Evolutionary conservation across 2,329 filamentous ascomycete genomes (phyloP).

Genomic region (Aspergillus sp.): DNA sequence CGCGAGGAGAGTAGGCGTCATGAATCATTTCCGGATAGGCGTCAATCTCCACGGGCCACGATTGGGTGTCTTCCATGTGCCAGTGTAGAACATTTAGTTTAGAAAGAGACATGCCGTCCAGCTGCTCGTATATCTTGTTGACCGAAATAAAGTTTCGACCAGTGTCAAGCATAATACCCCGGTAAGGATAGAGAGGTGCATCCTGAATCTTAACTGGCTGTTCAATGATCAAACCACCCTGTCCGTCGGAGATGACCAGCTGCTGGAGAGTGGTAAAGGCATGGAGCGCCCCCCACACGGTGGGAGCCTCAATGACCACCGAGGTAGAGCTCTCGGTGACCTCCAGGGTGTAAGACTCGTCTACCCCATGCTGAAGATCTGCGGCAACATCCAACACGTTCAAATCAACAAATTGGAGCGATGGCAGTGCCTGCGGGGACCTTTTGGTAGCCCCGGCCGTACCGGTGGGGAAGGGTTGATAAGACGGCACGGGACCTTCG

Average conservation of each 20-base stretch:
- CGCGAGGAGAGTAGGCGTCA: constrained; percentile 56
- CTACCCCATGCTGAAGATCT: constrained; percentile 57
- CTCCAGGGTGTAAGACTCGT: constrained; percentile 58
- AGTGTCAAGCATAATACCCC: constrained; percentile 58
- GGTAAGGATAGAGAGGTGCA: constrained; percentile 55
- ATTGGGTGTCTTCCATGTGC: constrained; percentile 59
- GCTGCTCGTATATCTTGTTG: constrained; percentile 56
- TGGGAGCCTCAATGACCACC: constrained; percentile 52
- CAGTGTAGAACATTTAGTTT: constrained; percentile 62
- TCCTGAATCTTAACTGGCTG: constrained; percentile 56
- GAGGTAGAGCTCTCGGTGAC: constrained; percentile 43
- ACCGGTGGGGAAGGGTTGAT: constrained; percentile 53
- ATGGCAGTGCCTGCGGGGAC: constrained; percentile 32
- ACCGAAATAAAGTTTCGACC: constrained; percentile 58
- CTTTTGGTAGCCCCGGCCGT: constrained; percentile 27
- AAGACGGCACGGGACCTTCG: constrained; percentile 55
- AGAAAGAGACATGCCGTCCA: constrained; percentile 57
- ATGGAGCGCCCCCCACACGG: constrained; percentile 58
- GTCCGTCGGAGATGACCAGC: constrained; percentile 53
- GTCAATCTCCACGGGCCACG: constrained; percentile 56
- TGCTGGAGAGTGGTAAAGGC: constrained; percentile 62
- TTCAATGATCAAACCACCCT: constrained; percentile 52
- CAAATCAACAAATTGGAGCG: constrained; percentile 50
- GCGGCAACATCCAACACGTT: constrained; percentile 49
- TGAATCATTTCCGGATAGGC: constrained; percentile 56